phyloP scores from a whole-genome alignment of 31 red algal species.

The Asparagopsis taxiformis region DNA sequence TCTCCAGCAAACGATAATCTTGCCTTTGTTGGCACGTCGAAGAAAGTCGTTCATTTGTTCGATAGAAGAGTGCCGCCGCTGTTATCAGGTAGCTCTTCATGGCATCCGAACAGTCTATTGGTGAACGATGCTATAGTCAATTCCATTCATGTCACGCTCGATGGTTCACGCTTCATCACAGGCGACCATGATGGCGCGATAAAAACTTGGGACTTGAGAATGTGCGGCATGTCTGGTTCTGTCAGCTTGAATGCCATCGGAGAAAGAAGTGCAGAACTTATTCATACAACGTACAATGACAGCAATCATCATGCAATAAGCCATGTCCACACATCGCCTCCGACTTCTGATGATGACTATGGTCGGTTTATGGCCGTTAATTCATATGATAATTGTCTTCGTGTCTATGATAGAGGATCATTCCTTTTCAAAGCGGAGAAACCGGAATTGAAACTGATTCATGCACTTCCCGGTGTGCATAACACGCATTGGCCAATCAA shows the following conservation, averaged over 20 bases:
- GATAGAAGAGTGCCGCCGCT: conserved; percentile 42
- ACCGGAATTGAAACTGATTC: conserved; percentile 28
- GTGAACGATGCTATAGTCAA: conserved; percentile 54
- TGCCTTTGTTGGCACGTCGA: conserved; percentile 63
- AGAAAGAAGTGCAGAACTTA: neutral
- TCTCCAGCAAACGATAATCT: conserved; percentile 31
- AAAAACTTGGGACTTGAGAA: conserved; percentile 71
- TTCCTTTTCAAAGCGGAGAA: conserved; percentile 28
- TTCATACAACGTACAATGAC: conserved; percentile 44
- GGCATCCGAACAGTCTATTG: conserved; percentile 3
- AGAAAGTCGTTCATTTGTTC: conserved; percentile 40
- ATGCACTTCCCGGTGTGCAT: conserved; percentile 33
- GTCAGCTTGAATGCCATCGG: neutral
- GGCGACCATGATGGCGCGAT: conserved; percentile 66
- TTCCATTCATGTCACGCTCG: conserved; percentile 46
- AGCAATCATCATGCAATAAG: conserved; percentile 44
- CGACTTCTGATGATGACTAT: conserved; percentile 41
- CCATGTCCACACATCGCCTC: conserved; percentile 55
- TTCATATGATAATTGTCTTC: conserved; percentile 69
- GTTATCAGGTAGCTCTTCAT: neutral
- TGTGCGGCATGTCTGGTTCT: conserved; percentile 10
- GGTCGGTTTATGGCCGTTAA: conserved; percentile 79
- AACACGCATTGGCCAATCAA: conserved; percentile 58
- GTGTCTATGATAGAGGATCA: conserved; percentile 66
- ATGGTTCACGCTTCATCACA: conserved; percentile 45